Percentiles rank a stretch among this genome's conserved stretches.
These are phyloP conservation scores for Mrakia hoshinonis DNA, from an alignment of 768 basidiomycete species.

Conservation along the genomic window DNA sequence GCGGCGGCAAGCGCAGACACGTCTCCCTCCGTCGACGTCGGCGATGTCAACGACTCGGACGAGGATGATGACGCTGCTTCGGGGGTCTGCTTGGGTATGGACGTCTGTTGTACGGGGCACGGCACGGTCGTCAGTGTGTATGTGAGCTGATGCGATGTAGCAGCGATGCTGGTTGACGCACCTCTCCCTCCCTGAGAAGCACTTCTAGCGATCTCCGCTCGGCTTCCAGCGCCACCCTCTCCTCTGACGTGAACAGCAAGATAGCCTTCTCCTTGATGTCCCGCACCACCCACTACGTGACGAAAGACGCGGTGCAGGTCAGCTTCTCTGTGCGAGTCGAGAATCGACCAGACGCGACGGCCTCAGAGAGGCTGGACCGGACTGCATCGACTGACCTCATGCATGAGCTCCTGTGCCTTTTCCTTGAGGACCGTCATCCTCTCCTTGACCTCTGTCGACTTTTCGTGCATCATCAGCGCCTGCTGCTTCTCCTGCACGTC, in stretches of 20 bases:
- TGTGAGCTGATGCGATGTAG: no score
- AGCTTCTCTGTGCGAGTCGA: neutral
- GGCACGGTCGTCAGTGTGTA: no score
- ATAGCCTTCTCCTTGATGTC: constrained; percentile 9
- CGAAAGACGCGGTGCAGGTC: neutral
- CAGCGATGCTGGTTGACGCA: neutral
- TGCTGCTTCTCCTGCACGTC: constrained; percentile 2
- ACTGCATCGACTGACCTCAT: neutral
- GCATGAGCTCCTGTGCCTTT: neutral
- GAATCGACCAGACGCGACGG: neutral
- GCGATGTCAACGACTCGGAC: no score
- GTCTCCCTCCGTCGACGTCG: no score
- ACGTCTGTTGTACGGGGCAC: no score
- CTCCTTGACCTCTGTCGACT: neutral
- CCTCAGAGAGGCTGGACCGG: neutral
- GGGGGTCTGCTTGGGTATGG: no score
- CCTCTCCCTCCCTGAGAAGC: neutral
- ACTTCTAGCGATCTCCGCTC: neutral
- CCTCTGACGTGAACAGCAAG: neutral
- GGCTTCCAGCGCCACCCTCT: neutral
- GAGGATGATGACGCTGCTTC: no score
- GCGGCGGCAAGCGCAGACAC: neutral
- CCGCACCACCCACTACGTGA: neutral
- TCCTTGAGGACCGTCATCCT: neutral
- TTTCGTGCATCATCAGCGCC: neutral